Evolutionary conservation across 73 alveolate genomes (phyloP).

Genomic region (Paramecium octaurelia): DNA sequence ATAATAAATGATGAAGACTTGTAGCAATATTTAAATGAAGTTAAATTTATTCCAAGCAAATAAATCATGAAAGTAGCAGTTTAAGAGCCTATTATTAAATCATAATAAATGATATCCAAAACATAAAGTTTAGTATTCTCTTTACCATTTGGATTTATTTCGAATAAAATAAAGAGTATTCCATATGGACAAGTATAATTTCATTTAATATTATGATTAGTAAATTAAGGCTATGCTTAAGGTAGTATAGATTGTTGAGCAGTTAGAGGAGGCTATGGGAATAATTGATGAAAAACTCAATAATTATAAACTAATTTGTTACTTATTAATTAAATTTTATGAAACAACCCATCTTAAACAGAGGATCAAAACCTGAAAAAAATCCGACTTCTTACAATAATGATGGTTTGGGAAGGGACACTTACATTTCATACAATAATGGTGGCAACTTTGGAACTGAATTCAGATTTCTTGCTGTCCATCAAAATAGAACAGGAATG

Average conservation of each 20-base stretch:
- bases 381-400: neutral
- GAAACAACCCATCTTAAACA: constrained; percentile 19
- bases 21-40: too few species aligned
- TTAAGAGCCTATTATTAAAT: neutral
- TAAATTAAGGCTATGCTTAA: neutral
- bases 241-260: neutral
- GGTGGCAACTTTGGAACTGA: constrained; percentile 45
- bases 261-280: neutral
- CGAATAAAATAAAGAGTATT: neutral
- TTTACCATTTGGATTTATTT: neutral
- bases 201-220: too few species aligned
- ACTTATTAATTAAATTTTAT: neutral
- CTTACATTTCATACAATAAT: constrained; percentile 25
- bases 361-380: constrained; percentile 20
- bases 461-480: neutral
- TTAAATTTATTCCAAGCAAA: too few species aligned
- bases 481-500: constrained; percentile 24
- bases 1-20: too few species aligned
- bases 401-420: constrained; percentile 44
- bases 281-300: neutral
- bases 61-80: too few species aligned
- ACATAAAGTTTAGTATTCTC: neutral
- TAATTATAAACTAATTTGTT: neutral
- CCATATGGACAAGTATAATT: too few species aligned
- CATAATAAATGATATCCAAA: neutral